Percentiles rank a stretch among this genome's conserved stretches.
phyloP scores from a whole-genome alignment of 768 basidiomycete genomes.

The Leccinum imitatum region DNA sequence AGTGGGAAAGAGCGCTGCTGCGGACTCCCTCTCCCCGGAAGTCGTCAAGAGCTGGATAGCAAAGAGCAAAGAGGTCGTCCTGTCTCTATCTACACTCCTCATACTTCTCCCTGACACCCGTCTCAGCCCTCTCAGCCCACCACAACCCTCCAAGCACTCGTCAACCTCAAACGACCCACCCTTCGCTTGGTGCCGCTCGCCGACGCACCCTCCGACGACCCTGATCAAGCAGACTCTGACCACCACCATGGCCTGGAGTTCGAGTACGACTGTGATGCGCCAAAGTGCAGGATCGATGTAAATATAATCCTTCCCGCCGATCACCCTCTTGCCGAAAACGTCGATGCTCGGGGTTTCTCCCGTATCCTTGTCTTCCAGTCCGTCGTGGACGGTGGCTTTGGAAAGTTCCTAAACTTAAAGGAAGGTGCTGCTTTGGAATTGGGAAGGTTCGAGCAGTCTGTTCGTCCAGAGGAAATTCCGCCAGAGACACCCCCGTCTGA shows the following conservation, averaged over 20 bases:
- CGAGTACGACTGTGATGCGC: slow-evolving; percentile 88
- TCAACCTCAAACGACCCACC: slow-evolving; percentile 91
- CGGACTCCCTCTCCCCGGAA: slow-evolving; percentile 78
- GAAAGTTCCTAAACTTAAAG: slow-evolving; percentile 66
- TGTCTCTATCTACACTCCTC: not conserved
- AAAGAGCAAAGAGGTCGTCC: slow-evolving; percentile 76
- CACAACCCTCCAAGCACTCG: slow-evolving; percentile 90
- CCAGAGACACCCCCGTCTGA: slow-evolving; percentile 15
- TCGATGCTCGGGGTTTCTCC: slow-evolving; percentile 33
- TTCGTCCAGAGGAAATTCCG: slow-evolving; percentile 2
- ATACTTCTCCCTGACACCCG: slow-evolving; percentile 1
- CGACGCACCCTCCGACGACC: slow-evolving; percentile 44
- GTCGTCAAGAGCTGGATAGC: slow-evolving; percentile 82
- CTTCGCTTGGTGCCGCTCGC: slow-evolving; percentile 71
- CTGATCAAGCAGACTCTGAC: slow-evolving; percentile 44
- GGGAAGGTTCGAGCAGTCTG: slow-evolving; percentile 59
- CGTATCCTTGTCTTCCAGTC: slow-evolving; percentile 40
- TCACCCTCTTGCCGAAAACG: slow-evolving; percentile 52
- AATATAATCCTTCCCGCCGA: slow-evolving; percentile 69
- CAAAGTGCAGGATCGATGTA: slow-evolving; percentile 79
- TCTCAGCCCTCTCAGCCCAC: slow-evolving; percentile 75
- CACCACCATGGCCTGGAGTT: slow-evolving; percentile 84
- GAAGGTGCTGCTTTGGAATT: slow-evolving; percentile 81
- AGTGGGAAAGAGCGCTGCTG: slow-evolving; percentile 59
- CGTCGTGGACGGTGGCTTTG: slow-evolving; percentile 82